Base-by-base conservation (phyloP, 306 rosid genomes). In the Prinsepia uniflora region DNA sequence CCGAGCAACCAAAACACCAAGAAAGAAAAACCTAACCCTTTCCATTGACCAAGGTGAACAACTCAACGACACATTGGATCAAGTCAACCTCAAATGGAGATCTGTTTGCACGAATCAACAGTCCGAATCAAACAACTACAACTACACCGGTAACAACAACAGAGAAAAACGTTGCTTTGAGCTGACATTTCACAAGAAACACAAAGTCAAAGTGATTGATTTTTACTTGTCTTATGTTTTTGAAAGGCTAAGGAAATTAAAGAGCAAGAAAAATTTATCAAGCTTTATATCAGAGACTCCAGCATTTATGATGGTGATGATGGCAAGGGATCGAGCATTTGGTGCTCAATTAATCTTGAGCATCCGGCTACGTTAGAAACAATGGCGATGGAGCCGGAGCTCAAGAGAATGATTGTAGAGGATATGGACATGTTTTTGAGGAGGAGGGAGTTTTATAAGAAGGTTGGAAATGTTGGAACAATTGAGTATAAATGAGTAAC, bases 401-500 rank as follows among this genome's bases (percentile, higher is more conserved):
- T 70, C 17, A 83, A 83, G 80, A 68, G 42, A 36, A 24, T 14
- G 6, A 48, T 83, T 0, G 47, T 79, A 2, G 79, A 67, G 3
- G 82, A 83, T 42, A 52, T 79, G 75, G 80, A 83, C 9, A 44
- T 75, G 78, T 83, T 79, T 53, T 13, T 83, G 74, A 59, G 50
- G 45, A 65, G 84, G 53, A 73, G 50, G 19, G 75, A 83, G 1
- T 74, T 76, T 20, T 80, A 83, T 20, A 76, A 42, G 75, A 76
- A 40, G 19, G 82, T 83, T 5, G 87, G 87, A 4, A 80, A 74
- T 76, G 80, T 14, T 83, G 87, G 87, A 83, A 83, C 2, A 24
- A 24, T 24, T 24, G 30, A 24, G 30, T 24, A 24, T 24, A 24
- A 24, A 24, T 24, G 30, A 24, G 30, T 24, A 24, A 24, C 30